These are phyloP conservation scores for Termitomyces sp. DNA, from an alignment of 768 basidiomycete species.

Conservation along the genomic window DNA sequence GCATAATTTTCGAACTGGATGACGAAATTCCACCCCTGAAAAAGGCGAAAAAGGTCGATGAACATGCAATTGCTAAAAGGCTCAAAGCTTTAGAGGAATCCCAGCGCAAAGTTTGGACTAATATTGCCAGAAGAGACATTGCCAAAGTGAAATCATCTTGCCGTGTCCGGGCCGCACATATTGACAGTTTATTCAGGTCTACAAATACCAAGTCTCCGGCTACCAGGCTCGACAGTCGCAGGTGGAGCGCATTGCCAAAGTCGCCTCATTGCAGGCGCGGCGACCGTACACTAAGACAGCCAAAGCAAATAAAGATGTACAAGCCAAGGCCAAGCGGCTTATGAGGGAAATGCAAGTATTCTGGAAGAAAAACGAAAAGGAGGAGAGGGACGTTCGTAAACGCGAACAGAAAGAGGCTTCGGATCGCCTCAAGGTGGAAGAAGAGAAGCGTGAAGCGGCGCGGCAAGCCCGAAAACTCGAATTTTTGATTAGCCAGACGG, in stretches of 20 bases:
- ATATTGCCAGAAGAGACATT: constrained; percentile 79
- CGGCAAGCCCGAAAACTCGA: constrained; percentile 94
- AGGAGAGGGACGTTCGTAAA: constrained; percentile 88
- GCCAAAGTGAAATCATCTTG: constrained; percentile 50
- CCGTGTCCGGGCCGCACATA: background rate
- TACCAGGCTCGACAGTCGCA: constrained; percentile 64
- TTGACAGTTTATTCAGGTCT: constrained; percentile 46
- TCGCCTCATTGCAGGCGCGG: constrained; percentile 73
- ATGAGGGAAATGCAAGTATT: constrained; percentile 97
- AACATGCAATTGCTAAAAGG: constrained; percentile 64
- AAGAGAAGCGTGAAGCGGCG: constrained; percentile 90
- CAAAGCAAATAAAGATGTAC: constrained; percentile 76
- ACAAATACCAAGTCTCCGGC: constrained; percentile 67
- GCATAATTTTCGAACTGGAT: constrained; percentile 67
- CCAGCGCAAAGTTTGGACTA: constrained; percentile 86
- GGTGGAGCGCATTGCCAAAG: constrained; percentile 67
- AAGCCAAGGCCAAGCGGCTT: constrained; percentile 78
- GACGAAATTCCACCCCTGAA: constrained; percentile 65
- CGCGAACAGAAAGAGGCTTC: constrained; percentile 92
- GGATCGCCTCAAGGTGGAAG: constrained; percentile 82
- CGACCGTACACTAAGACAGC: constrained; percentile 68
- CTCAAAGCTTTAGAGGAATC: constrained; percentile 75
- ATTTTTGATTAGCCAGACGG: constrained; percentile 97
- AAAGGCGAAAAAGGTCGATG: constrained; percentile 75
- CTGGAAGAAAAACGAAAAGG: constrained; percentile 98